These are phyloP conservation scores for Parasarocladium wereldwijsianum DNA, from an alignment of 2,329 filamentous ascomycete genomes.

Conservation along the genomic window DNA sequence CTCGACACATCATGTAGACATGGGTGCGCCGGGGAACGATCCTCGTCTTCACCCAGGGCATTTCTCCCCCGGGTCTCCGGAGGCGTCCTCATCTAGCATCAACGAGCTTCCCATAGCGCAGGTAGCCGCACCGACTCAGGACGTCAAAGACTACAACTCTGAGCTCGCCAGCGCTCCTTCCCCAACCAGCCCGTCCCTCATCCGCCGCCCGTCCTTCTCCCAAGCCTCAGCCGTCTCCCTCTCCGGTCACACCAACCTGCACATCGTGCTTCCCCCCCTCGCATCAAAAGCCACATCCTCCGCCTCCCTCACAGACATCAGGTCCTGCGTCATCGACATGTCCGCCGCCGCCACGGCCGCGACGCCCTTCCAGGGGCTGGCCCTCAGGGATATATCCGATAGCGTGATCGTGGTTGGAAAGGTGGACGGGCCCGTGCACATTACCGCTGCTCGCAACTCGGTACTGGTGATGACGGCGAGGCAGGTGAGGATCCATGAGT, in stretches of 20 bases:
- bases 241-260: slow-evolving; percentile 48
- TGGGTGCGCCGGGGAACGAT: slow-evolving; percentile 27
- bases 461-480: slow-evolving; percentile 65
- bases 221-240: slow-evolving; percentile 48
- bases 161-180: no score
- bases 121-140: slow-evolving; percentile 44
- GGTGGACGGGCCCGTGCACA: slow-evolving; percentile 67
- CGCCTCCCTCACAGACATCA: slow-evolving; percentile 56
- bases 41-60: slow-evolving; percentile 24
- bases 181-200: slow-evolving; percentile 18
- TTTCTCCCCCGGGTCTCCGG: slow-evolving; percentile 12
- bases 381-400: slow-evolving; percentile 51
- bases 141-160: background rate
- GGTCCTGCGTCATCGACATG: slow-evolving; percentile 66
- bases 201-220: slow-evolving; percentile 51
- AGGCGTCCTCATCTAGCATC: slow-evolving; percentile 8
- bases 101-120: slow-evolving; percentile 4
- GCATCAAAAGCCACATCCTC: slow-evolving; percentile 58
- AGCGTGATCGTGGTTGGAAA: slow-evolving; percentile 66
- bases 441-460: slow-evolving; percentile 59
- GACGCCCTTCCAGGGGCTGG: slow-evolving; percentile 53
- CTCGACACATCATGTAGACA: slow-evolving; percentile 21
- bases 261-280: slow-evolving; percentile 63
- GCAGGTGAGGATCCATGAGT: slow-evolving; percentile 92
- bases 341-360: slow-evolving; percentile 40